These are phyloP conservation scores for Penicillium digitatum DNA, from an alignment of 2,329 filamentous ascomycete species.

Conservation along the genomic window DNA sequence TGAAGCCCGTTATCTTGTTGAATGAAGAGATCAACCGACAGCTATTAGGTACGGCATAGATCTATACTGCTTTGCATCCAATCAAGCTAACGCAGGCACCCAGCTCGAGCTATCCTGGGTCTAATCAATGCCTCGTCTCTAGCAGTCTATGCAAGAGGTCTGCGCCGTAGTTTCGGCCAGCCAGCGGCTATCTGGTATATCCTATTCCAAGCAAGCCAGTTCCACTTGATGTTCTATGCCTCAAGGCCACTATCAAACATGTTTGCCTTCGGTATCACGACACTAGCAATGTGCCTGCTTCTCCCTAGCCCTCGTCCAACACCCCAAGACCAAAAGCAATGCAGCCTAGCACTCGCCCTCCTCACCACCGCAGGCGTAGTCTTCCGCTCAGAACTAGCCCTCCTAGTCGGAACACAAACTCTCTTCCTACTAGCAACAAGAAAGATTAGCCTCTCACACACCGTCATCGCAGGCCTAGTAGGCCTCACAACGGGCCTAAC, in stretches of 20 bases:
- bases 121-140: slow-evolving; percentile 69
- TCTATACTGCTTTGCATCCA: not conserved
- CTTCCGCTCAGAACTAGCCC: slow-evolving; percentile 83
- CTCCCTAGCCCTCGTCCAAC: slow-evolving; percentile 42
- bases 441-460: slow-evolving; percentile 50
- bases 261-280: slow-evolving; percentile 77
- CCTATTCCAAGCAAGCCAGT: slow-evolving; percentile 74
- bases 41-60: slow-evolving; percentile 47
- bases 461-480: slow-evolving; percentile 63
- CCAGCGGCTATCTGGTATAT: slow-evolving; percentile 73
- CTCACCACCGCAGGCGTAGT: slow-evolving; percentile 76
- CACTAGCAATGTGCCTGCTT: slow-evolving; percentile 45
- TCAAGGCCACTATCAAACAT: slow-evolving; percentile 91
- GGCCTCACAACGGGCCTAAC: slow-evolving; percentile 69
- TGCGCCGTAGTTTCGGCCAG: slow-evolving; percentile 65
- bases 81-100: slow-evolving; percentile 4
- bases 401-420: slow-evolving; percentile 68
- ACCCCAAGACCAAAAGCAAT: slow-evolving; percentile 43
- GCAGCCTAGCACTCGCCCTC: slow-evolving; percentile 65
- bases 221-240: slow-evolving; percentile 89
- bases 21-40: slow-evolving; percentile 57
- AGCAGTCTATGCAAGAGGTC: slow-evolving; percentile 59
- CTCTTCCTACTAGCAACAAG: slow-evolving; percentile 59
- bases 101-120: slow-evolving; percentile 73
- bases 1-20: slow-evolving; percentile 61